Evolutionary conservation across 2,329 filamentous ascomycete species (phyloP), one percentile per base, ranked within the genome.

Genomic region (Fusarium drepaniforme): DNA sequence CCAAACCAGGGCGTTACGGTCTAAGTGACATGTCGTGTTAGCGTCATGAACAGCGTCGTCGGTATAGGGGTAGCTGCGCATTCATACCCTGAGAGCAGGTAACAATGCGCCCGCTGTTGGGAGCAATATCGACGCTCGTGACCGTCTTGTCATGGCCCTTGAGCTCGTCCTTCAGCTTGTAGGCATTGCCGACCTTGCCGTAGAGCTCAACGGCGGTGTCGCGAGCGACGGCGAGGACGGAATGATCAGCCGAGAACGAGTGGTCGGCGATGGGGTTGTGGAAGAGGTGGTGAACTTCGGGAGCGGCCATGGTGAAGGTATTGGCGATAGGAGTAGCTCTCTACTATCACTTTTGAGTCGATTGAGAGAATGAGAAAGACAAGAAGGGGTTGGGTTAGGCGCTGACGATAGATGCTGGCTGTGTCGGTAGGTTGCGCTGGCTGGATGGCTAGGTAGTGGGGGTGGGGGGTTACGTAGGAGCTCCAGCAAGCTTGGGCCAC

Each of bases 1-100:
- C 97, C 97, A 99, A 64, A 99, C 97, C 77, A 98, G 93, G 72
- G 97, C 97, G 84, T 99, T 99, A 78, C 97, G 94, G 85, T 99
- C 97, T 97, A 63, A 38, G 28, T 58, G 16, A 8, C 30, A 25
- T 13, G 35, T 37, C 23, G 51, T 35, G 56, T 77, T 46, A 79
- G 72, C 33, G 37, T 6, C 38, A 35, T 35, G 35, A 21, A 33
- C 18, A 51, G 56, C 35, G 21, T 23, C 57, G 28, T 56, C 28
- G 25, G 51, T 65, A 59, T 42, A 38, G 46, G 60, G 63, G 58
- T 42, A 57, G 51, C 16, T 21, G 51, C 38, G 62, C 33, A 21
- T 64, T 79, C 86, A 64, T 78, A 96, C 95, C 95, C 87, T 99
- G 97, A 28, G 96, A 98, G 86, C 96, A 99, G 65, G 97, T 97